Base-by-base conservation (phyloP, 768 basidiomycete genomes). In the Serendipita sp. region DNA sequence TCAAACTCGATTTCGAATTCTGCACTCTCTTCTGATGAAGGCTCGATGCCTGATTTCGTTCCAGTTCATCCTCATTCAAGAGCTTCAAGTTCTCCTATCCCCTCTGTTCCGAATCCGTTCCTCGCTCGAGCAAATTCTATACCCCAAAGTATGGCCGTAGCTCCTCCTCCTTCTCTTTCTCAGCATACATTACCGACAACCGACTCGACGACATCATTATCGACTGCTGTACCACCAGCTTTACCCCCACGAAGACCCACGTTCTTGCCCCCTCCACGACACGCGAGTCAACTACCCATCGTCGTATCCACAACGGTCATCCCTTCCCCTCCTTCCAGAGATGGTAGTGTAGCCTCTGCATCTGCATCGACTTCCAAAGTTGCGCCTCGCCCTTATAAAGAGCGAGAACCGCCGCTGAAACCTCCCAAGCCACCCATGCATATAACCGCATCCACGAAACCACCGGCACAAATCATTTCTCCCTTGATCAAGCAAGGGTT, bases 401-500 rank as follows among this genome's bases (percentile, higher is more conserved):
- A 51, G 48, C n/a, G 48, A n/a, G 56, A 60, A 4, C 66, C 66
- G 3, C 66, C 66, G 0, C 32, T 65, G n/a, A 56, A 53, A 16
- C 66, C 64, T 0, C 66, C 66, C 7, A 65, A 67, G 56, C 66
- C 66, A 53, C 66, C 75, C 10, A 60, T 60, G 56, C 56, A 60
- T 30, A 38, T 38, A 5, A 38, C 56, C 30, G 30, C 56, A 10
- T 38, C 56, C 16, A 60, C 37, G 37, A 24, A n/a, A n/a, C 56
- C 56, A 2, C 30, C 56, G 8, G 11, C 56, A 1, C 56, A 87
- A 64, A 73, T 82, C 34, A 83, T 82, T 28, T 85, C 83, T 10
- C 78, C 80, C 0, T 74, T 88, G n/a, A 88, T 88, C 75, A 80
- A 80, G 66, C 87, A 89, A 72, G 84, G 82, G 24, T 75, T 91